Base-by-base conservation (phyloP, 495 filamentous ascomycete genomes). In the Aspergillus heteromorphus region DNA sequence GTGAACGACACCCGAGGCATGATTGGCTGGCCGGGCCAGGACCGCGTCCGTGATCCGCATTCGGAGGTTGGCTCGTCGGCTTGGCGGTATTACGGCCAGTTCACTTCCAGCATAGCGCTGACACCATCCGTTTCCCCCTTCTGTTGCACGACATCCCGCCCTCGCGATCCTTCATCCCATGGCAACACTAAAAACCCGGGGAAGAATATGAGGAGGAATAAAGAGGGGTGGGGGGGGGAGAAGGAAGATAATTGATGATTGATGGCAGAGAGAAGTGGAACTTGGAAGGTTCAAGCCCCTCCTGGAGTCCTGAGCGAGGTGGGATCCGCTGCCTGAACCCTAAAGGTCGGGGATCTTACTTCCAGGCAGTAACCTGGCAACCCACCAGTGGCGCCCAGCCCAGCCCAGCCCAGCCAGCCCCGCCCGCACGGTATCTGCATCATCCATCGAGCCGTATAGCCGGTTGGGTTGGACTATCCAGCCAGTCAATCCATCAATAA, bases 351-450 rank as follows among this genome's bases (percentile, higher is more conserved):
- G n/a, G n/a, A n/a, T n/a, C n/a, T n/a, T n/a, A n/a, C n/a, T n/a
- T n/a, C n/a, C n/a, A n/a, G n/a, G n/a, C n/a, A n/a, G n/a, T n/a
- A n/a, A n/a, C n/a, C n/a, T n/a, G n/a, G n/a, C n/a, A n/a, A n/a
- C n/a, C n/a, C n/a, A n/a, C n/a, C n/a, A n/a, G 25, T 31, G 23
- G n/a, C 47, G 18, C 40, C 53, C 53, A 45, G 67, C 61, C 60
- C 51, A 60, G 69, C 62, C n/a, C n/a, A n/a, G n/a, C n/a, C n/a
- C n/a, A n/a, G n/a, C n/a, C n/a, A n/a, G n/a, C n/a, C n/a, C n/a
- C n/a, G n/a, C 63, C 58, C 60, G 69, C 69, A 67, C 51, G 70
- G 69, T 65, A 59, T 61, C 68, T 70, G 69, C 69, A 20, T 19
- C 41, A 43, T 20, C 41, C 17, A 11, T 43, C 17, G 17, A 27